Evolutionary conservation across 2,329 filamentous ascomycete species (phyloP).

Genomic region (Trichoderma cornu-damae): DNA sequence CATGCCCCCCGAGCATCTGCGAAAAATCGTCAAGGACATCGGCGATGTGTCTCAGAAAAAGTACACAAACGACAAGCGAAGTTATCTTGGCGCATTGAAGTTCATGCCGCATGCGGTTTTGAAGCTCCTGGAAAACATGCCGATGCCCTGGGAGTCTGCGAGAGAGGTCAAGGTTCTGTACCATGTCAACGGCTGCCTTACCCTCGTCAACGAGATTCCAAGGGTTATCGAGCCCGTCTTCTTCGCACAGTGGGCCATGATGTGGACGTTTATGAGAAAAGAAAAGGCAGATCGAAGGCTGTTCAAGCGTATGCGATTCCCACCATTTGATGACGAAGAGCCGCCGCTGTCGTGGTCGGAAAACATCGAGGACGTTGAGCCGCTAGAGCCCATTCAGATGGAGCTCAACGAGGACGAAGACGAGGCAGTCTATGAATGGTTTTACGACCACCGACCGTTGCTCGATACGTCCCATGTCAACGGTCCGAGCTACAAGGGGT

Average conservation of each 20-base stretch:
- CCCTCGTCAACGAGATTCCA: conserved; percentile 92
- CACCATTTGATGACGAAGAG: conserved; percentile 97
- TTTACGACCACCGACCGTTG: conserved; percentile 90
- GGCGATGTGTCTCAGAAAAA: conserved; percentile 99
- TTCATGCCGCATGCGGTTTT: conserved; percentile 99
- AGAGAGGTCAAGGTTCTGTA: conserved; percentile 97
- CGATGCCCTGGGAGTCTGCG: conserved; percentile 98
- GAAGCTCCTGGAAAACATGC: conserved; percentile 98
- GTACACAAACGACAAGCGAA: conserved; percentile 97
- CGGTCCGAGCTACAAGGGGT: conserved; percentile 91
- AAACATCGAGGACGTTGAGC: conserved; percentile 97
- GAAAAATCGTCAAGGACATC: conserved; percentile 97
- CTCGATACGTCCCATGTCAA: conserved; percentile 91
- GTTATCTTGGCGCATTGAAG: conserved; percentile 93
- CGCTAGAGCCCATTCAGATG: conserved; percentile 96
- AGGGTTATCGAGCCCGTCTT: conserved; percentile 97
- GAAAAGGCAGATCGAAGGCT: conserved; percentile 94
- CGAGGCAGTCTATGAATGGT: conserved; percentile 87
- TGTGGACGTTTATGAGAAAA: conserved; percentile 98
- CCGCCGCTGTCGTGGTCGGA: conserved; percentile 97
- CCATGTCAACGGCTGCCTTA: conserved; percentile 95
- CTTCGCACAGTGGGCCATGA: conserved; percentile 97
- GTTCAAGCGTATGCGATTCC: conserved; percentile 99
- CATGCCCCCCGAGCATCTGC: conserved; percentile 95
- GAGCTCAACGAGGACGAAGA: conserved; percentile 94